Base-by-base conservation (phyloP, 2,329 filamentous ascomycete species). In the Lanzia echinophila region DNA sequence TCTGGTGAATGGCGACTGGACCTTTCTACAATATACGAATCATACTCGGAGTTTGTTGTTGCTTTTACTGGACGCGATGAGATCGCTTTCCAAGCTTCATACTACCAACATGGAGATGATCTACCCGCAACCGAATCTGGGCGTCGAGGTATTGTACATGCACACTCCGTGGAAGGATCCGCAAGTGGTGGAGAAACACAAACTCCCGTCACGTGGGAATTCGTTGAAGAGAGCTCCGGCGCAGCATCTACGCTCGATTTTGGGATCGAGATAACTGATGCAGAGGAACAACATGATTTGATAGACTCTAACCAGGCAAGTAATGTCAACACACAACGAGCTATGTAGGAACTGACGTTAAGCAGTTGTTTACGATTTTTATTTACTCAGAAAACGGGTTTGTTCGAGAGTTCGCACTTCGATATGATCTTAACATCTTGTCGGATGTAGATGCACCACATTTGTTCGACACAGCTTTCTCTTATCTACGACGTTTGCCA, bases 11-110 rank as follows among this genome's bases (percentile, higher is more conserved):
- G 47, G 47, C 17, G 28, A 11, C 28, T 49, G 6, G 17, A 49
- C 28, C 12, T 12, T 32, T 41, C 34, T 15, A 31, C 11, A 11
- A 32, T 41, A 3, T 24, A 49, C 5, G 20, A 41, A 3, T 49
- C 36, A 19, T 49, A 49, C 38, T 33, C 47, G 33, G 17, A 49
- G 12, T 49, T 49, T 7, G 17, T 49, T 15, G 24, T 28, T 15
- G 47, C 33, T n/a, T 41, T 41, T 24, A 49, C 47, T n/a, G 34
- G 47, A 15, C 36, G 28, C 6, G 36, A 49, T 22, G 47, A 49
- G 12, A 8, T 49, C 38, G 22, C 47, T 32, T 41, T 41, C 24
- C 28, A 6, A 13, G 13, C 22, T 24, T n/a, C 24, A 20, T 19
- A 24, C 39, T 24, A 49, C 15, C n/a, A 31, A 31, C 13, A 24